These are phyloP conservation scores for Xylariaceae sp. DNA, from an alignment of 2,329 filamentous ascomycete species.

Conservation along the genomic window DNA sequence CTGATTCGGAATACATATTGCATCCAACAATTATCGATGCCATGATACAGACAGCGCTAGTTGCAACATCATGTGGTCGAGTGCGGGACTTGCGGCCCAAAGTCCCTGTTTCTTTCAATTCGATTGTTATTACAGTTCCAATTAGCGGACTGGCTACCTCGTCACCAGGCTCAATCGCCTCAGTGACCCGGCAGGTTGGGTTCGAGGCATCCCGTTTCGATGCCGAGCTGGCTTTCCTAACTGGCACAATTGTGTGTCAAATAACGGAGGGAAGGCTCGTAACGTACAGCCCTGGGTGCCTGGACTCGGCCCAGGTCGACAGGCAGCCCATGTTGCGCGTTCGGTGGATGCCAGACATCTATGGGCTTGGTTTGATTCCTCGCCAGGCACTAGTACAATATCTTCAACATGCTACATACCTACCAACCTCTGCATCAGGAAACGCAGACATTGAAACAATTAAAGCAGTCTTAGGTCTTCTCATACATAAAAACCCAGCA, in stretches of 20 bases:
- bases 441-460: background rate
- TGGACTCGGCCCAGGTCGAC: background rate
- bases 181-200: background rate
- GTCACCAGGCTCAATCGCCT: background rate
- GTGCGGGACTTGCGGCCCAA: conserved; percentile 11
- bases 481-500: conserved; percentile 19
- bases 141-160: no score
- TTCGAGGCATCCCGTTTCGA: conserved; percentile 16
- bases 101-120: conserved; percentile 16
- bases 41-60: conserved; percentile 8
- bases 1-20: background rate
- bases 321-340: conserved; percentile 26
- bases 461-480: conserved; percentile 7
- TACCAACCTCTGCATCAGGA: background rate
- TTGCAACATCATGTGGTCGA: conserved; percentile 6
- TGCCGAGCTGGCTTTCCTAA: conserved; percentile 8
- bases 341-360: conserved; percentile 29
- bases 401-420: background rate
- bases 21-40: conserved; percentile 23
- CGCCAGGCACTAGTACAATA: background rate
- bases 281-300: conserved; percentile 2
- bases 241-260: conserved; percentile 7
- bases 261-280: conserved; percentile 8
- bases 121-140: conserved; percentile 5
- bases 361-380: conserved; percentile 10